These are phyloP conservation scores for Phytophthora citrophthora DNA, from an alignment of 352 stramenopile species.

Conservation along the genomic window DNA sequence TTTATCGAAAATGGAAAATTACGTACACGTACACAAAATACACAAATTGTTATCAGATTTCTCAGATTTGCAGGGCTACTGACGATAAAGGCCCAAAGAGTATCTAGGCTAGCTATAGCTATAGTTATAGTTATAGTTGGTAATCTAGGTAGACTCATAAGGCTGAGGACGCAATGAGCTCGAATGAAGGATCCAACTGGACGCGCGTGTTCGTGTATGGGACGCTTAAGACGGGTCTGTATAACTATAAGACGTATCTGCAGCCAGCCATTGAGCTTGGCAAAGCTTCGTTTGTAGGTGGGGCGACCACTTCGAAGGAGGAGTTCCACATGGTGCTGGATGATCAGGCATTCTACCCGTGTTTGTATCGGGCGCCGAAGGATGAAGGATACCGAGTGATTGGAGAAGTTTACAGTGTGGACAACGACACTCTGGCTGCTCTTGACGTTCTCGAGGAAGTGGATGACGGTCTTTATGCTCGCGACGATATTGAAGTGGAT, in stretches of 20 bases:
- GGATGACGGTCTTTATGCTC: constrained; percentile 50
- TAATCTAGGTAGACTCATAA: too few relatives aligned
- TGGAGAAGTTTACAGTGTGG: constrained; percentile 72
- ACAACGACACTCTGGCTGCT: constrained; percentile 55
- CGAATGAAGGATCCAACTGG: constrained; percentile 3
- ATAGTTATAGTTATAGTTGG: too few relatives aligned
- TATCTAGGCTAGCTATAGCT: too few relatives aligned
- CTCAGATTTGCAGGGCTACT: too few relatives aligned
- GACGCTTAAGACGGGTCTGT: constrained; percentile 77
- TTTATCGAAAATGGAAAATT: not conserved
- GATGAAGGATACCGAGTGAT: constrained; percentile 46
- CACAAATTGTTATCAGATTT: not conserved
- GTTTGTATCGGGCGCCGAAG: constrained; percentile 54
- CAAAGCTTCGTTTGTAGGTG: constrained; percentile 61
- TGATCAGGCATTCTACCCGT: constrained; percentile 67
- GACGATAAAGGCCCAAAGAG: too few relatives aligned
- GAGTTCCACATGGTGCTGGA: constrained; percentile 74
- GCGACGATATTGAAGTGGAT: constrained; percentile 53
- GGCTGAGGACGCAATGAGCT: constrained; percentile 17
- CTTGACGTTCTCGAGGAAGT: constrained; percentile 72
- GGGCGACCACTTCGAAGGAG: constrained; percentile 37
- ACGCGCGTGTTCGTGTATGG: constrained; percentile 83
- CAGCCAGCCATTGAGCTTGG: constrained; percentile 46
- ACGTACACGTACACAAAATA: not conserved
- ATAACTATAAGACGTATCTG: constrained; percentile 78